Conservation (phyloP, 352 stramenopile genomes). For the Globisporangium takayamanum region DNA sequence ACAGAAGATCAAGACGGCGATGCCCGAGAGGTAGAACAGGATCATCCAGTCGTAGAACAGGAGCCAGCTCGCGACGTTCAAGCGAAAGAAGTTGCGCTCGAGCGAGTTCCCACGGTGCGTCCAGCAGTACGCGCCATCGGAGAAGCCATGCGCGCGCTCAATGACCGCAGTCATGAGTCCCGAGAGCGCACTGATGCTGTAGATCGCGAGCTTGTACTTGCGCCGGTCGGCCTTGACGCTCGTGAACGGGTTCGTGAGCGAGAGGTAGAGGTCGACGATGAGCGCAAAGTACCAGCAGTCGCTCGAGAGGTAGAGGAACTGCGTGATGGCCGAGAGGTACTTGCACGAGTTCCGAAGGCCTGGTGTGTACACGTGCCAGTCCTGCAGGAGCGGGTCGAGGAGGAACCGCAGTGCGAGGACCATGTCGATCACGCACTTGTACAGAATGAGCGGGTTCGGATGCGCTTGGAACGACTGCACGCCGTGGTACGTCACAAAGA, state of each 20-base stretch:
- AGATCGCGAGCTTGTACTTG: slow-evolving; percentile 63
- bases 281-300: slow-evolving; percentile 82
- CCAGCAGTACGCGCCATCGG: slow-evolving; percentile 78
- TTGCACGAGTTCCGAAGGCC: slow-evolving; percentile 29
- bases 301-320: slow-evolving; percentile 74
- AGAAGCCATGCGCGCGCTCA: slow-evolving; percentile 38
- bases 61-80: slow-evolving; percentile 70
- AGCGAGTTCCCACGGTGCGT: slow-evolving; percentile 40
- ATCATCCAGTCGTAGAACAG: slow-evolving; percentile 87
- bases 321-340: slow-evolving; percentile 62
- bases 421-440: slow-evolving; percentile 78
- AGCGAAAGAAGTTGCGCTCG: slow-evolving; percentile 57
- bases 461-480: slow-evolving; percentile 72
- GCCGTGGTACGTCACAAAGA: slow-evolving; percentile 76
- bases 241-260: slow-evolving; percentile 82
- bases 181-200: slow-evolving; percentile 26
- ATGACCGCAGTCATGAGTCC: slow-evolving; percentile 36
- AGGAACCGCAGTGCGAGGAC: slow-evolving; percentile 63
- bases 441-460: slow-evolving; percentile 80
- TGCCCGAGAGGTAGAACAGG: slow-evolving; percentile 70
- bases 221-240: slow-evolving; percentile 60
- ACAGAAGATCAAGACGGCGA: slow-evolving; percentile 59
- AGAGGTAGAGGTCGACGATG: slow-evolving; percentile 67
- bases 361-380: slow-evolving; percentile 37
- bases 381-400: slow-evolving; percentile 52